Evolutionary conservation across 1,284 basidiomycete species (phyloP).

Genomic region (Anthracocystis setariae): DNA sequence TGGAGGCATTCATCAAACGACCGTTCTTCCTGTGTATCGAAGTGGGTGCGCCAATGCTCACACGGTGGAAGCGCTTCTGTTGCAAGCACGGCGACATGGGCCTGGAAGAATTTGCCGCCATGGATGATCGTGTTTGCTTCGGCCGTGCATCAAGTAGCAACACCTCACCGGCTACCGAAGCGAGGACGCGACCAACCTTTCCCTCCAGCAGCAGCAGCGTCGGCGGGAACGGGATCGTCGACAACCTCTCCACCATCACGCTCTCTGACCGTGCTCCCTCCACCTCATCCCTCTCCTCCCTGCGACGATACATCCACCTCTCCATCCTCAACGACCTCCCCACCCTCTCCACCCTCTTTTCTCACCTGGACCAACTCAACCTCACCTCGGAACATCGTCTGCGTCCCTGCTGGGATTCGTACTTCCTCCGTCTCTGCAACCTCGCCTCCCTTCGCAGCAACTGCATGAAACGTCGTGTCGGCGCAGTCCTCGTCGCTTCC

Average conservation of each 20-base stretch:
- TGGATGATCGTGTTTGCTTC: constrained; percentile 51
- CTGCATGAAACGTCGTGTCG: constrained; percentile 92
- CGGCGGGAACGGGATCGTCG: constrained; percentile 28
- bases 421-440: constrained; percentile 66
- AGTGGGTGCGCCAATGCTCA: constrained; percentile 83
- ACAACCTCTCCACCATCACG: constrained; percentile 10
- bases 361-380: constrained; percentile 77
- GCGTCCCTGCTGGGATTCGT: constrained; percentile 65
- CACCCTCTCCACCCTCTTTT: constrained; percentile 72
- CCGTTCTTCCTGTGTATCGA: constrained; percentile 89
- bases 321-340: constrained; percentile 79
- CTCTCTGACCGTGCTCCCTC: not conserved
- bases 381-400: constrained; percentile 85
- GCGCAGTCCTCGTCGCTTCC: constrained; percentile 88
- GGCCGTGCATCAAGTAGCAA: constrained; percentile 7
- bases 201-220: constrained; percentile 22
- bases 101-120: constrained; percentile 60
- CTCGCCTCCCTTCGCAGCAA: constrained; percentile 66
- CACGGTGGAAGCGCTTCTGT: constrained; percentile 51
- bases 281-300: constrained; percentile 1
- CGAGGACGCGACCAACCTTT: constrained; percentile 10
- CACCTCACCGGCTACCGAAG: not conserved
- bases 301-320: constrained; percentile 71
- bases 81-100: constrained; percentile 7
- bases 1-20: constrained; percentile 81